These are phyloP conservation scores for Cajanus cajan DNA, from an alignment of 306 rosid genomes.

Conservation along the genomic window DNA sequence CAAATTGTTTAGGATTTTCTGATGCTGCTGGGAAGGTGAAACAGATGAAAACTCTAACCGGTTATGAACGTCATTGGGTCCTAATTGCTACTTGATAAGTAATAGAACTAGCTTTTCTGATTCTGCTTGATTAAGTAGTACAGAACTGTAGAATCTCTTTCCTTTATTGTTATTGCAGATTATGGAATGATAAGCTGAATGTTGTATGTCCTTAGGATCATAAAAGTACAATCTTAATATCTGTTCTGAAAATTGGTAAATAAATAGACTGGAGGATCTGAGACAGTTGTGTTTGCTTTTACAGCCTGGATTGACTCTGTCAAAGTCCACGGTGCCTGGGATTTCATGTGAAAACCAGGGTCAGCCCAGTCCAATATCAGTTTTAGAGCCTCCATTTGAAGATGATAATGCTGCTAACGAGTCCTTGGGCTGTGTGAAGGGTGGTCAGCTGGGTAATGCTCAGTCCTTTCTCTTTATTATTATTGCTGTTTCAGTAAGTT, in stretches of 20 bases:
- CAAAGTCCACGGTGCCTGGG: slow-evolving; percentile 53
- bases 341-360: slow-evolving; percentile 63
- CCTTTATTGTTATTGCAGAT: slow-evolving; percentile 2
- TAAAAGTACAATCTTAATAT: neutral
- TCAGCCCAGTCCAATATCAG: slow-evolving; percentile 96
- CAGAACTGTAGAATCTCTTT: slow-evolving; percentile 11
- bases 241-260: slow-evolving; percentile 14
- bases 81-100: neutral
- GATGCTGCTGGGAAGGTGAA: neutral
- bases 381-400: slow-evolving; percentile 75
- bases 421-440: slow-evolving; percentile 48
- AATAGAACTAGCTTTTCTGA: slow-evolving; percentile 6
- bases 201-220: neutral
- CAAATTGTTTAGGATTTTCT: slow-evolving; percentile 5
- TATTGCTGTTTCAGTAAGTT: slow-evolving; percentile 1
- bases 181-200: slow-evolving; percentile 16
- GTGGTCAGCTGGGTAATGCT: slow-evolving; percentile 56
- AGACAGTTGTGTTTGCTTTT: slow-evolving; percentile 26
- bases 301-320: slow-evolving; percentile 50
- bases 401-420: slow-evolving; percentile 58
- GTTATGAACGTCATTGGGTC: slow-evolving; percentile 12
- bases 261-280: slow-evolving; percentile 13
- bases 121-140: slow-evolving; percentile 12
- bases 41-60: slow-evolving; percentile 7
- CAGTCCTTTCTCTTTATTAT: neutral